phyloP scores from a whole-genome alignment of 2,329 filamentous ascomycete genomes.

The Trichoderma guizhouense region DNA sequence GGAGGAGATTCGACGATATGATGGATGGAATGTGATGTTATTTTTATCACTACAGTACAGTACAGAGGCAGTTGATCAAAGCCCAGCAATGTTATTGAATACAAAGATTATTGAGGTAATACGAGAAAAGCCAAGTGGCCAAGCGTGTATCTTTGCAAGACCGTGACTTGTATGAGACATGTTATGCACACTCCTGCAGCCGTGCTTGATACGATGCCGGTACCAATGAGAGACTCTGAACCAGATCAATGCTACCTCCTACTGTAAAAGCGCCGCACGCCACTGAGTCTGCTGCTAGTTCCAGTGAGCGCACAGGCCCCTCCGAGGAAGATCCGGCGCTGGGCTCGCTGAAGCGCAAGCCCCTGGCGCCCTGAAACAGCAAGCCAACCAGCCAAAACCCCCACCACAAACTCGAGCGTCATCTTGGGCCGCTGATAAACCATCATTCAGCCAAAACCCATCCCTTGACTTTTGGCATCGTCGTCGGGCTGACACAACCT shows the following conservation, averaged over 20 bases:
- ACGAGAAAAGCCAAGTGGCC: not conserved
- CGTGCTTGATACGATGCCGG: not conserved
- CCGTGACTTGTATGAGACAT: not conserved
- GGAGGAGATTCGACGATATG: not conserved
- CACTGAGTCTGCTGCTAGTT: not conserved
- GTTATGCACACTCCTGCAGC: not conserved
- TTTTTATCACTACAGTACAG: not conserved
- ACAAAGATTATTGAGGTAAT: not conserved
- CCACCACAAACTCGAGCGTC: slow-evolving; percentile 23
- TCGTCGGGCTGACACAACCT: slow-evolving; percentile 15
- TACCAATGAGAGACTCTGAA: not conserved
- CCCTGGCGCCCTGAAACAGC: slow-evolving; percentile 14
- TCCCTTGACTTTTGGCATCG: slow-evolving; percentile 14
- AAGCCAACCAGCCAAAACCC: slow-evolving; percentile 13
- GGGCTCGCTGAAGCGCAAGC: slow-evolving; percentile 9
- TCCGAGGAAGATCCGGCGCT: slow-evolving; percentile 22
- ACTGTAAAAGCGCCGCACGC: not conserved
- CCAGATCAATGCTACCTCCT: not conserved
- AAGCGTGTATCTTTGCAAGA: not conserved
- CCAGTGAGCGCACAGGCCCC: slow-evolving; percentile 1
- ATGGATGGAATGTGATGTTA: not conserved
- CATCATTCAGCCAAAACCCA: not conserved
- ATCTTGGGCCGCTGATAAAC: slow-evolving; percentile 17
- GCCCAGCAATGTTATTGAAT: not conserved
- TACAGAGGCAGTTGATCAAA: not conserved